A percentile compares a stretch with the other conserved stretches of the same genome.
Conservation (phyloP, 179 eudicot species). For the Patellifolia procumbens region DNA sequence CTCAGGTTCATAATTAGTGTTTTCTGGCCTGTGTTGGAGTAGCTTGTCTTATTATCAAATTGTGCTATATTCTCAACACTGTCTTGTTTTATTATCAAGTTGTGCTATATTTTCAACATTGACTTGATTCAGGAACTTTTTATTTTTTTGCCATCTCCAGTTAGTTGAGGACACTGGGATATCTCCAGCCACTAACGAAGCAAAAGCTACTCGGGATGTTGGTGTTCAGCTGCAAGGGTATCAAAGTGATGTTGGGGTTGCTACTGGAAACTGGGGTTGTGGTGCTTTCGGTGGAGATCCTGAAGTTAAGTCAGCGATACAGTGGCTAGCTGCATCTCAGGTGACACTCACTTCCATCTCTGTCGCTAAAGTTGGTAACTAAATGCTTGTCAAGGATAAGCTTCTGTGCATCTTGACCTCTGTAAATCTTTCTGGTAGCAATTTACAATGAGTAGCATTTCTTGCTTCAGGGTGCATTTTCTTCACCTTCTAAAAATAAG, state of each 20-base stretch:
- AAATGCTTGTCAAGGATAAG: not conserved
- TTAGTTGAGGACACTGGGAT: constrained; percentile 24
- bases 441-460: too few species aligned
- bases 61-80: constrained; percentile 3
- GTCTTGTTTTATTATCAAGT: not conserved
- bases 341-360: constrained; percentile 35
- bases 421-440: too few species aligned
- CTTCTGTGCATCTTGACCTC: too few species aligned
- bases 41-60: not conserved
- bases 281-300: constrained; percentile 99
- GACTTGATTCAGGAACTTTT: constrained; percentile 8
- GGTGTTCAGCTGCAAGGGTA: constrained; percentile 21
- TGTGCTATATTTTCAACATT: constrained; percentile 5
- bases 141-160: constrained; percentile 29
- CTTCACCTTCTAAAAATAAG: too few species aligned
- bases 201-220: constrained; percentile 18
- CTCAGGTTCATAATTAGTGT: not conserved
- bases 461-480: too few species aligned
- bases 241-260: constrained; percentile 57
- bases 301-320: constrained; percentile 73
- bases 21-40: constrained; percentile 8
- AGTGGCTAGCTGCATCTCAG: constrained; percentile 99
- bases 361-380: not conserved
- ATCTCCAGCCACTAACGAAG: constrained; percentile 17
- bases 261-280: constrained; percentile 98